A percentile compares a stretch with the other conserved stretches of the same genome.
phyloP scores from a whole-genome alignment of 192 early-diverging fungal genomes.

The Thamnidium elegans region DNA sequence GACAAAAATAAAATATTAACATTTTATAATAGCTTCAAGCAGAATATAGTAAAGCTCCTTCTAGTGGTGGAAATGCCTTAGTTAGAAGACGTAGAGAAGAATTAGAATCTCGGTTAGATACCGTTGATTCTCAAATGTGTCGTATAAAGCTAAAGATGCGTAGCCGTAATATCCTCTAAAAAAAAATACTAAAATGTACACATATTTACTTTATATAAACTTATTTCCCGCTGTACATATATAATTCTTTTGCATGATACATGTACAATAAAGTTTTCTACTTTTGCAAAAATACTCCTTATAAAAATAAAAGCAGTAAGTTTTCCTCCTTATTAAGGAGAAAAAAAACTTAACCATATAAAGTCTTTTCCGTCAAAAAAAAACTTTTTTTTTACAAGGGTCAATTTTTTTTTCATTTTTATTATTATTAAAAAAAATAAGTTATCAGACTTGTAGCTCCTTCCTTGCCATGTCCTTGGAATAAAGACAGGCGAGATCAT shows the following conservation, averaged over 20 bases:
- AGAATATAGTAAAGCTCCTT: constrained; percentile 49
- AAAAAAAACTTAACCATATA: too few relatives aligned
- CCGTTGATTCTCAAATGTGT: constrained; percentile 41
- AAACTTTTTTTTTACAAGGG: neutral
- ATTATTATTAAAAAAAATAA: constrained; percentile 4
- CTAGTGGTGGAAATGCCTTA: constrained; percentile 44
- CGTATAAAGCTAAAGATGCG: constrained; percentile 47
- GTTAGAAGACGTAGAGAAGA: constrained; percentile 43
- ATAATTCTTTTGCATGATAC: too few relatives aligned
- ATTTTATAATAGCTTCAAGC: constrained; percentile 37
- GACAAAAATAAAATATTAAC: neutral
- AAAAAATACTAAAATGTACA: neutral
- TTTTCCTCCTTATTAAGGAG: too few relatives aligned
- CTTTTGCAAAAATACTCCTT: too few relatives aligned
- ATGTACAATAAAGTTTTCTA: too few relatives aligned
- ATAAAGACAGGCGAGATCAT: constrained; percentile 29
- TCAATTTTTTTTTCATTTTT: constrained; percentile 2
- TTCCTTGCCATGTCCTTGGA: constrained; percentile 32
- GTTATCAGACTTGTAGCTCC: constrained; percentile 25
- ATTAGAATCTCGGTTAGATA: constrained; percentile 46
- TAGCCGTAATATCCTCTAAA: constrained; percentile 10
- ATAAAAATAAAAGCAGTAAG: too few relatives aligned
- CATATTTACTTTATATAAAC: neutral
- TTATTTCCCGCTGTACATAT: too few relatives aligned
- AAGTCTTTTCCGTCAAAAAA: too few relatives aligned